phyloP scores from a whole-genome alignment of 768 basidiomycete species.

The Leucocoprinus birnbaumii region DNA sequence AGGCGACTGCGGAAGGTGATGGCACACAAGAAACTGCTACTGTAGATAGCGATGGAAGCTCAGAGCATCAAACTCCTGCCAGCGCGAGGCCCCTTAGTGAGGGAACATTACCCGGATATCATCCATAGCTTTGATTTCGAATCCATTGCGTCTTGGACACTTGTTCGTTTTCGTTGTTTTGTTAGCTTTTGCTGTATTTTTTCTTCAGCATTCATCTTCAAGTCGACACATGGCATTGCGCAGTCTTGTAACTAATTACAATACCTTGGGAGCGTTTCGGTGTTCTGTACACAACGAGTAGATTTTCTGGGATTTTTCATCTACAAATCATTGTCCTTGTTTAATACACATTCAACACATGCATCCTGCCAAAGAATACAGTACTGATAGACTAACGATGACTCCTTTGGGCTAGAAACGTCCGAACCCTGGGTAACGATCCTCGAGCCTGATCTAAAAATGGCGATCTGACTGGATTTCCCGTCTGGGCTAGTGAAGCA shows the following conservation, averaged over 20 bases:
- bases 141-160: conserved; percentile 2
- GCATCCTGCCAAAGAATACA: too few species aligned
- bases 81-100: conserved; percentile 4
- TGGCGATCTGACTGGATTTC: too few species aligned
- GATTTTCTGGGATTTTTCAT: not conserved
- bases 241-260: not conserved
- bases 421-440: too few species aligned
- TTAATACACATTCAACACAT: too few species aligned
- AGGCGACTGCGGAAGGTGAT: conserved; percentile 11
- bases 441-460: too few species aligned
- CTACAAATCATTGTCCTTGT: not conserved
- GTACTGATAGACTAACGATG: too few species aligned
- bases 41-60: not conserved
- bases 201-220: not conserved
- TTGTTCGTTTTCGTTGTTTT: not conserved
- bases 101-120: conserved; percentile 20
- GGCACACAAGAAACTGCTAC: conserved; percentile 13
- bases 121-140: conserved; percentile 18
- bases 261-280: not conserved
- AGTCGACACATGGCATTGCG: not conserved
- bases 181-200: not conserved
- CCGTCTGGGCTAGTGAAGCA: too few species aligned
- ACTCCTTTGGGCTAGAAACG: too few species aligned
- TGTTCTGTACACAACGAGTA: not conserved
- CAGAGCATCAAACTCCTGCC: not conserved